phyloP scores from a whole-genome alignment of 768 basidiomycete genomes.

The Termitomyces sp. region DNA sequence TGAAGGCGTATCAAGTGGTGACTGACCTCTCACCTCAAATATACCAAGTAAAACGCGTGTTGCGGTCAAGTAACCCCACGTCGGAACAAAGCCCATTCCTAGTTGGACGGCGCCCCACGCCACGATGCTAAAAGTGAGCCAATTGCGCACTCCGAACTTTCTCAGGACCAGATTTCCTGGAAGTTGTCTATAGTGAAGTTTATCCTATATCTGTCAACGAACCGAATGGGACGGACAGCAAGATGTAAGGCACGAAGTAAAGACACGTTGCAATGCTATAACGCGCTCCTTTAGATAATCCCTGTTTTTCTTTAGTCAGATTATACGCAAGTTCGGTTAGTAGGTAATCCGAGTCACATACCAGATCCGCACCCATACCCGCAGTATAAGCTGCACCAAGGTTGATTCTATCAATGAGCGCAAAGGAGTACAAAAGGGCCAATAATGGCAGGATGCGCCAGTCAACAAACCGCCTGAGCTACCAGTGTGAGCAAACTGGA shows the following conservation, averaged over 20 bases:
- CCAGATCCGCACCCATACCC: slow-evolving; percentile 37
- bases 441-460: slow-evolving; percentile 38
- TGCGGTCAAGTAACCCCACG: slow-evolving; percentile 34
- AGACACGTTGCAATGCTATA: slow-evolving; percentile 38
- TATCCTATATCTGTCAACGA: neutral
- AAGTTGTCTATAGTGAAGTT: slow-evolving; percentile 29
- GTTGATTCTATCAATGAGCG: slow-evolving; percentile 40
- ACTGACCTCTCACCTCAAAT: slow-evolving; percentile 30
- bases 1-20: neutral
- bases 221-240: slow-evolving; percentile 25
- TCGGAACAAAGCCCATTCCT: slow-evolving; percentile 39
- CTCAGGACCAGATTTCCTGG: slow-evolving; percentile 41
- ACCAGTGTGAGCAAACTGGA: neutral
- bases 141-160: slow-evolving; percentile 38
- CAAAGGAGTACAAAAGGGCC: slow-evolving; percentile 34
- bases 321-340: neutral
- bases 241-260: slow-evolving; percentile 41
- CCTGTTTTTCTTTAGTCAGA: slow-evolving; percentile 16
- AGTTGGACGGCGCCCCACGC: slow-evolving; percentile 41
- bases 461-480: slow-evolving; percentile 33
- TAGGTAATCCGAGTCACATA: slow-evolving; percentile 7
- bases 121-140: slow-evolving; percentile 34
- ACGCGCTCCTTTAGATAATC: slow-evolving; percentile 27
- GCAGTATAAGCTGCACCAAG: slow-evolving; percentile 38
- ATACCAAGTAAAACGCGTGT: slow-evolving; percentile 40